phyloP scores from a whole-genome alignment of 805 yeast genomes.

The Saccharomycopsis amapae region DNA sequence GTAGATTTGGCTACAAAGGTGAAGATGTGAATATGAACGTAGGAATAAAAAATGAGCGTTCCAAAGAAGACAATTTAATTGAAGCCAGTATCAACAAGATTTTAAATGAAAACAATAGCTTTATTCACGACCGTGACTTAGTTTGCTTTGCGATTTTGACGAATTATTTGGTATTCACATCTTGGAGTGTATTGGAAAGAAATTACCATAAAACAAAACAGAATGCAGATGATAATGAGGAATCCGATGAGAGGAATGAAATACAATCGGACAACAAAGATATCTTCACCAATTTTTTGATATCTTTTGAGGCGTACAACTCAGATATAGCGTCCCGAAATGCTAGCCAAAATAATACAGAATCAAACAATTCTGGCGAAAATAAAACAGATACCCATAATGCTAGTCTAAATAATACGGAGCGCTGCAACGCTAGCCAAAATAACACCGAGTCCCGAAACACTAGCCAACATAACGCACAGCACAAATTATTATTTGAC shows the following conservation, averaged over 20 bases:
- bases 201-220: too few relatives aligned
- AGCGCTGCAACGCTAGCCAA: too few relatives aligned
- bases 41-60: neutral
- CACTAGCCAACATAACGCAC: neutral
- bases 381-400: too few relatives aligned
- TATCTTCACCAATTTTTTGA: slow-evolving; percentile 5
- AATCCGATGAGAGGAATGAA: neutral
- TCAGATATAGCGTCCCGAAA: too few relatives aligned
- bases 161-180: neutral
- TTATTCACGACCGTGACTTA: slow-evolving; percentile 4
- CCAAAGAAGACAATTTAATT: neutral
- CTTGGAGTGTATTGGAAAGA: slow-evolving; percentile 7
- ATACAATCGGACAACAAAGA: neutral
- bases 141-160: neutral
- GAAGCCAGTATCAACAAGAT: neutral
- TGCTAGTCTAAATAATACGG: too few relatives aligned
- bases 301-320: neutral
- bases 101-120: neutral
- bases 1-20: neutral
- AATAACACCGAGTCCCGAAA: neutral
- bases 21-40: neutral
- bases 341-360: too few relatives aligned
- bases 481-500: neutral
- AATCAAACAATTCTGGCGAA: too few relatives aligned
- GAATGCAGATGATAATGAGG: too few relatives aligned